Evolutionary conservation across 2,329 filamentous ascomycete genomes (phyloP), one percentile per base, ranked within the genome.

Genomic region (Microdochium trichocladiopsis): DNA sequence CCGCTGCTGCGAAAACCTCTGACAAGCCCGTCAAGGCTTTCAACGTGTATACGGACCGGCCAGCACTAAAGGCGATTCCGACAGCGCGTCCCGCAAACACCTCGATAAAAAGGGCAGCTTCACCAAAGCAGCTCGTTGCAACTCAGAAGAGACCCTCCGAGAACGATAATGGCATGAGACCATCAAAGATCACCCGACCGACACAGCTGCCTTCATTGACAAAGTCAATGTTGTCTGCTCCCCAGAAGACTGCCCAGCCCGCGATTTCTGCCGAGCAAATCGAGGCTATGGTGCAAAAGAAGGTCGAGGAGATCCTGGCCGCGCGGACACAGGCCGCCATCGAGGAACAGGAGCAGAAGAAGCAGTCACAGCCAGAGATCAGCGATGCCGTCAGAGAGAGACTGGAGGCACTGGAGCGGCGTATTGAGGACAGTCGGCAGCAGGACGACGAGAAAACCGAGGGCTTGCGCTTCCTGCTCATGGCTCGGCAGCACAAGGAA

Each of bases 261-360:
- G 53, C 52, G 28, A 77, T 90, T 9, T 87, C 85, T 0, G 80
- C 84, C 18, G 86, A 84, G 12, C 86, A 85, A 50, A 95, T 97
- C 55, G 92, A 96, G 66, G 89, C 91, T 37, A 84, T 96, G 72
- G 90, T 97, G 1, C 89, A 96, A 68, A 89, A 87, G 60, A 95
- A 95, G 63, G 89, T 97, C 1, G 86, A 87, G 54, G 91, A 96
- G 70, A 91, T 94, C 33, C 75, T 97, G 1, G 90, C 92, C 0
- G 85, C 86, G n/a, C 82, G 87, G 51, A 83, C 81, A 1, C 82
- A 86, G 43, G 70, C 77, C 16, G 69, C 78, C 54, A 65, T 73
- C 53, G 57, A 72, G 43, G 52, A 65, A 18, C 56, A 71, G 8
- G 61, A 52, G 51, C 57, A 67, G 58, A 56, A 70, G 58, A 64